A percentile compares a stretch with the other conserved stretches of the same genome.
Conservation (phyloP, 75 land plant genomes). For the Pinus albicaulis region DNA sequence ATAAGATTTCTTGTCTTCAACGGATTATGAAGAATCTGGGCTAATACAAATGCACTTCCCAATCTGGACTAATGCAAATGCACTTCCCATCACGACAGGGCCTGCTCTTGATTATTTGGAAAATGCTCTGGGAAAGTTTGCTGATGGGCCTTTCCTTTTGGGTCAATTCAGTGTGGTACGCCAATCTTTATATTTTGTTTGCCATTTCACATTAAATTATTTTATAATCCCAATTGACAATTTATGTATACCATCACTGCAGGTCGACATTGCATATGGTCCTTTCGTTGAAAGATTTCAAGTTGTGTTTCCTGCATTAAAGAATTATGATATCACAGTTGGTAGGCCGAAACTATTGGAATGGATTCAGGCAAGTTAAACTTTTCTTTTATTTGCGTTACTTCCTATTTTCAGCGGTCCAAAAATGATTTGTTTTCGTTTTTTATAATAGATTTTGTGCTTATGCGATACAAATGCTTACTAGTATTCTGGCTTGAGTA, state of each 20-base stretch:
- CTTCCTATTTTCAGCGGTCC: constrained; percentile 88
- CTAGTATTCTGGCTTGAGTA: background rate
- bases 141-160: constrained; percentile 80
- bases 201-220: background rate
- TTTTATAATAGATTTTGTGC: background rate
- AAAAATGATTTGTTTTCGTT: too few relatives aligned
- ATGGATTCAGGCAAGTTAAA: constrained; percentile 82
- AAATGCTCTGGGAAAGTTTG: constrained; percentile 55
- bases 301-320: constrained; percentile 37
- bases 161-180: constrained; percentile 78
- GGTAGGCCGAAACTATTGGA: constrained; percentile 67
- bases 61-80: too few relatives aligned
- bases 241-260: constrained; percentile 1
- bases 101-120: constrained; percentile 63
- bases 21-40: background rate
- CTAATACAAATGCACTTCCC: too few relatives aligned
- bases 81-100: constrained; percentile 19
- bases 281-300: constrained; percentile 79
- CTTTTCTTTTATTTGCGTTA: constrained; percentile 29
- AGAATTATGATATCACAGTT: constrained; percentile 56
- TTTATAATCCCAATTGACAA: background rate
- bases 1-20: background rate
- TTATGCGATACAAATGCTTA: background rate
- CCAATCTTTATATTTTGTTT: background rate
- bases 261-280: constrained; percentile 92